Evolutionary conservation across 2,329 filamentous ascomycete genomes (phyloP).

Genomic region (Cladosporium sp.): DNA sequence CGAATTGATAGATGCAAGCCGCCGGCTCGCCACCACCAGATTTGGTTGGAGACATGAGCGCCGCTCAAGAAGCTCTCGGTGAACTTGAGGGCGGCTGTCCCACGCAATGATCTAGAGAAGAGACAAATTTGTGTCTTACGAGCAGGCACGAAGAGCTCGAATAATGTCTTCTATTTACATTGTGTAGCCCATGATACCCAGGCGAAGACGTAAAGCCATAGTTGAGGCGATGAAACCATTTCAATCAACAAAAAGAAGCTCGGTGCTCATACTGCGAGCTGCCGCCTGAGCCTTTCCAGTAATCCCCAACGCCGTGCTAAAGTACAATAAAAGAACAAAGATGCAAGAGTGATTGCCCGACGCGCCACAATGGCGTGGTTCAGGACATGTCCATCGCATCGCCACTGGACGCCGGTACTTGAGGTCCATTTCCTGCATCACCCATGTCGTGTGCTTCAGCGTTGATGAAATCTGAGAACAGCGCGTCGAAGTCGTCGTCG

Average conservation of each 20-base stretch:
- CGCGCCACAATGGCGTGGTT: neutral
- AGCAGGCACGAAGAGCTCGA: neutral
- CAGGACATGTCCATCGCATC: conserved; percentile 16
- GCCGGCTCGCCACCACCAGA: conserved; percentile 86
- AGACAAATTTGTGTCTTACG: neutral
- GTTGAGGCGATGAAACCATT: neutral
- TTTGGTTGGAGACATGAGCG: conserved; percentile 83
- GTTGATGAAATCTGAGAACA: conserved; percentile 61
- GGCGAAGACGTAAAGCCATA: neutral
- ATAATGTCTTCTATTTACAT: conserved; percentile 4
- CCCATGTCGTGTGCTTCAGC: neutral
- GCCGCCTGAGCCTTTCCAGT: neutral
- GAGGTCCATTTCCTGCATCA: neutral
- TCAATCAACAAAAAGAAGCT: neutral
- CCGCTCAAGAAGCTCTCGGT: conserved; percentile 64
- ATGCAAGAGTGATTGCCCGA: neutral
- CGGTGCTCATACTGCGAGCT: conserved; percentile 8
- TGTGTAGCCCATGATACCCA: conserved; percentile 13
- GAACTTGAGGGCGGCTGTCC: conserved; percentile 58
- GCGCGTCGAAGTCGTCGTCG: conserved; percentile 57
- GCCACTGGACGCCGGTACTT: conserved; percentile 13
- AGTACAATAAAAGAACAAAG: conserved; percentile 7
- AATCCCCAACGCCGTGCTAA: conserved; percentile 26
- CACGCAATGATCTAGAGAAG: conserved; percentile 48
- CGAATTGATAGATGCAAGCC: conserved; percentile 79